Evolutionary conservation across 2,329 filamentous ascomycete genomes (phyloP).

Genomic region (Fusarium sp.): DNA sequence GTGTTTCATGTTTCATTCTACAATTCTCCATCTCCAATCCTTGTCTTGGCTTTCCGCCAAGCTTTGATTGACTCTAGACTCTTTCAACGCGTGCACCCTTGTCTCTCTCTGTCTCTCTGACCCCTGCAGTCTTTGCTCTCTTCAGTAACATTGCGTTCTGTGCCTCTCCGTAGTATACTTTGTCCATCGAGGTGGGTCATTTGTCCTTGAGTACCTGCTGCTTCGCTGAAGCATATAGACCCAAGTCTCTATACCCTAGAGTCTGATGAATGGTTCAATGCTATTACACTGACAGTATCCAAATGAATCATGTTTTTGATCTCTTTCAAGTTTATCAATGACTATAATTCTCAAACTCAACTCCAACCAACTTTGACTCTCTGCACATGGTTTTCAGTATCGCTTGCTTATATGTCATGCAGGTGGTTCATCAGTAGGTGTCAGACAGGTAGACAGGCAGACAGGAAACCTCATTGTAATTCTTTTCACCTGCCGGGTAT

Average conservation of each 20-base stretch:
- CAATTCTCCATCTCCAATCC: conserved; percentile 25
- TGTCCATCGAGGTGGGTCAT: neutral
- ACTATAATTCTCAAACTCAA: neutral
- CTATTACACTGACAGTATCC: neutral
- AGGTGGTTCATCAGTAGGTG: neutral
- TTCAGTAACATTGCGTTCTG: conserved; percentile 1
- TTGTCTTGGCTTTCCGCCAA: conserved; percentile 12
- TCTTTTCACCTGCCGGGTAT: conserved; percentile 34
- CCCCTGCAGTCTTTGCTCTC: no score
- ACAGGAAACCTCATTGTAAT: neutral
- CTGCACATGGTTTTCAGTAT: neutral
- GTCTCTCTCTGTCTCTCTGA: conserved; percentile 3
- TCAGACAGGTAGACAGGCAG: neutral
- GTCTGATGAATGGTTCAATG: neutral
- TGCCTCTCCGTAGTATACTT: conserved; percentile 28
- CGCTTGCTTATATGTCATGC: neutral
- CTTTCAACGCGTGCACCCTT: conserved; percentile 19
- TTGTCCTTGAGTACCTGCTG: neutral
- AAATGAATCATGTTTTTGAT: neutral
- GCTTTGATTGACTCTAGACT: conserved; percentile 23
- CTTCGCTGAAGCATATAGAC: neutral
- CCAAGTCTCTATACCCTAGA: conserved; percentile 7
- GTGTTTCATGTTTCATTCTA: conserved; percentile 41
- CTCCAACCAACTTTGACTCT: neutral
- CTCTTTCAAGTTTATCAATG: neutral